These are phyloP conservation scores for Curvularia eragrostidis DNA, from an alignment of 2,329 filamentous ascomycete species.

Conservation along the genomic window DNA sequence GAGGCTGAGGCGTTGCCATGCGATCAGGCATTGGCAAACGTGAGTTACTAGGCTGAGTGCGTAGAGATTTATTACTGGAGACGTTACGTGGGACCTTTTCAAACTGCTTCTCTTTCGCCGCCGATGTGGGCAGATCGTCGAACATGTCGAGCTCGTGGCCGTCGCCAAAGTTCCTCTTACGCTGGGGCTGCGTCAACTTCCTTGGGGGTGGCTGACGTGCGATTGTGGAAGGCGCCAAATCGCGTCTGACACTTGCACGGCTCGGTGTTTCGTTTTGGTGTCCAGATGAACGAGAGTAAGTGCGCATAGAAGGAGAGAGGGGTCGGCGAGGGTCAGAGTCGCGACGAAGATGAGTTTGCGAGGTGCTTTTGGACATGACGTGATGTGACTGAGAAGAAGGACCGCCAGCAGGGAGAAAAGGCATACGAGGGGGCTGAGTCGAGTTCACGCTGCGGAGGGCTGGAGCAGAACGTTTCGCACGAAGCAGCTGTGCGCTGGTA, in stretches of 20 bases:
- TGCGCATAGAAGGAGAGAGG: constrained; percentile 54
- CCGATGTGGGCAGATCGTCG: constrained; percentile 91
- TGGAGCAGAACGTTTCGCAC: constrained; percentile 67
- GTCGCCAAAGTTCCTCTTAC: constrained; percentile 72
- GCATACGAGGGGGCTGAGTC: constrained; percentile 68
- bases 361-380: constrained; percentile 71
- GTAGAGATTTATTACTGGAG: constrained; percentile 69
- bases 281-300: constrained; percentile 57
- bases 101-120: constrained; percentile 79
- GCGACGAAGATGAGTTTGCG: constrained; percentile 76
- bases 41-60: constrained; percentile 58
- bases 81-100: constrained; percentile 77
- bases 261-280: constrained; percentile 59
- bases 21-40: constrained; percentile 53
- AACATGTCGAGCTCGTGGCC: constrained; percentile 92
- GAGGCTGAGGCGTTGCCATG: constrained; percentile 55
- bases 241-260: constrained; percentile 53
- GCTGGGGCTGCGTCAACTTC: constrained; percentile 54
- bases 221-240: constrained; percentile 58
- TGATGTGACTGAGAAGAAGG: constrained; percentile 80
- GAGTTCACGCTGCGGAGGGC: constrained; percentile 57
- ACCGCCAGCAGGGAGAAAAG: constrained; percentile 80
- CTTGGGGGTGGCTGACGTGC: constrained; percentile 59
- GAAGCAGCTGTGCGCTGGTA: constrained; percentile 62
- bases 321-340: constrained; percentile 73